Conservation (phyloP, 148 eudicot species). For the Heliamphora exappendiculata region DNA sequence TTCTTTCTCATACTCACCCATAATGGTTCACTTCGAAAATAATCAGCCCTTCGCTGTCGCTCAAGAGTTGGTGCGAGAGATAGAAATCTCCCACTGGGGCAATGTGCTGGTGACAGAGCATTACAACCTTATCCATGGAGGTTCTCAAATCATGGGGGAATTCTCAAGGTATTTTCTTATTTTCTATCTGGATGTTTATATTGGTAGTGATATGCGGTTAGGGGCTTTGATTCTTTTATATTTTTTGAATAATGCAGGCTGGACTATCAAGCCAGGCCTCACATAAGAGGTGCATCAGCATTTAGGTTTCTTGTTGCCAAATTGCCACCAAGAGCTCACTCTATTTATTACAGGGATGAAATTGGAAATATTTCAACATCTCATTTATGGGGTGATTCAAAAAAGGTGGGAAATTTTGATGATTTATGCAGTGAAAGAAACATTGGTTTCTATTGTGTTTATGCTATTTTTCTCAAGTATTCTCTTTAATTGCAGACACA, state of each 20-base stretch:
- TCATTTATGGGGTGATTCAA: conserved; percentile 52
- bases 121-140: conserved; percentile 79
- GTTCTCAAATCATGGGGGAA: conserved; percentile 77
- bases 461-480: conserved; percentile 14
- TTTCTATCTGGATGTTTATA: background rate
- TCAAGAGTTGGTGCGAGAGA: conserved; percentile 84
- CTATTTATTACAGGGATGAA: conserved; percentile 93
- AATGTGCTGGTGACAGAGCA: conserved; percentile 91
- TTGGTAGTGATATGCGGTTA: background rate
- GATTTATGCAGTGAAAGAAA: background rate
- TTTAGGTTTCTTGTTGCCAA: conserved; percentile 60
- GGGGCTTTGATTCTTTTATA: background rate
- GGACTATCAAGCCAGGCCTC: conserved; percentile 71
- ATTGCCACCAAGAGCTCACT: conserved; percentile 81
- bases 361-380: conserved; percentile 98
- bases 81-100: conserved; percentile 99
- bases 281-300: conserved; percentile 63
- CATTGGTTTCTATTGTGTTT: background rate
- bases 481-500: conserved; percentile 56
- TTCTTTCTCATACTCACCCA: conserved; percentile 53
- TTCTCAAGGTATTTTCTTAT: conserved; percentile 62
- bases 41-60: conserved; percentile 83
- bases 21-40: conserved; percentile 67
- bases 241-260: conserved; percentile 38
- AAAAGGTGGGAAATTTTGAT: conserved; percentile 38